phyloP scores from a whole-genome alignment of 2,329 filamentous ascomycete genomes.

The Aspergillus terreus region DNA sequence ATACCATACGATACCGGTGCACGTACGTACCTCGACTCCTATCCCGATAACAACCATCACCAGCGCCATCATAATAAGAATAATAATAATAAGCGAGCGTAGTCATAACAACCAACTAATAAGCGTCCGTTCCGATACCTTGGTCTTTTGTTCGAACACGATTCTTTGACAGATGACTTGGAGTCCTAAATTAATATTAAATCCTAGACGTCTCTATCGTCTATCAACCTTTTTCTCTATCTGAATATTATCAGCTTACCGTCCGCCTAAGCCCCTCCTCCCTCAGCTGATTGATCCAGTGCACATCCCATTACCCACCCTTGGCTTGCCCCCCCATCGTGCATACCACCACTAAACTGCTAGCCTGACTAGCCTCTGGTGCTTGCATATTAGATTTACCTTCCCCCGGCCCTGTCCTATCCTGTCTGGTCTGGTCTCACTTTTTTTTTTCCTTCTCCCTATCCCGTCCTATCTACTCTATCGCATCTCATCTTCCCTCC shows the following conservation, averaged over 20 bases:
- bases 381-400: constrained; percentile 21
- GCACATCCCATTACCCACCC: constrained; percentile 19
- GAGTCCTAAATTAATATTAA: too few relatives aligned
- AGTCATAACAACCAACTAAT: neutral
- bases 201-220: too few relatives aligned
- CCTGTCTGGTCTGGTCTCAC: constrained; percentile 6
- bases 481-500: constrained; percentile 5
- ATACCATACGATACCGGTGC: constrained; percentile 17
- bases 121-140: neutral
- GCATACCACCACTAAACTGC: constrained; percentile 7
- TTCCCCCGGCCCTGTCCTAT: constrained; percentile 14
- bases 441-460: neutral
- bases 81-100: neutral
- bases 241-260: constrained; percentile 8
- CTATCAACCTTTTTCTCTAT: neutral
- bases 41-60: neutral
- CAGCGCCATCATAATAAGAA: neutral
- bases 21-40: constrained; percentile 6
- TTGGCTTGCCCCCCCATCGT: constrained; percentile 9
- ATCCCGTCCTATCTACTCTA: constrained; percentile 5
- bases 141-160: constrained; percentile 1
- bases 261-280: constrained; percentile 12
- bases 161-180: neutral
- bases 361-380: constrained; percentile 17
- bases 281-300: constrained; percentile 25